A percentile compares a stretch with the other conserved stretches of the same genome.
phyloP scores from a whole-genome alignment of 208 protist species.

The Acanthamoeba royreba region DNA sequence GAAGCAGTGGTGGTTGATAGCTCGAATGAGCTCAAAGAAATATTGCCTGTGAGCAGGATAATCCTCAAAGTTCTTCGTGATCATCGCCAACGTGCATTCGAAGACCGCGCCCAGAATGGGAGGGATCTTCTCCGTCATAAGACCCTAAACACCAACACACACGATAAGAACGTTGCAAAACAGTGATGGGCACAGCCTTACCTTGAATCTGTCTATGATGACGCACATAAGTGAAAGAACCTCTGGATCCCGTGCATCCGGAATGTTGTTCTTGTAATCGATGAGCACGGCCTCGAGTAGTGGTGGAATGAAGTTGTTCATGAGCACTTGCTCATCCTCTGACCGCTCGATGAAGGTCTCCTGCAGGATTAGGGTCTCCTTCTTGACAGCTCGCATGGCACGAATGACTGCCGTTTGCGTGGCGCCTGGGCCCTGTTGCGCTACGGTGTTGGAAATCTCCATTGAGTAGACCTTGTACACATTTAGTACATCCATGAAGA shows the following conservation, averaged over 20 bases:
- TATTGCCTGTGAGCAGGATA: constrained; percentile 96
- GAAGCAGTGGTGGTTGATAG: constrained; percentile 87
- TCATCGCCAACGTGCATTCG: constrained; percentile 96
- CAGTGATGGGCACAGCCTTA: neutral
- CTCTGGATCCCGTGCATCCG: constrained; percentile 90
- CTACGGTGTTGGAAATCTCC: constrained; percentile 77
- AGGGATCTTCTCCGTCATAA: constrained; percentile 85
- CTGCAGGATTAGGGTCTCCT: constrained; percentile 93
- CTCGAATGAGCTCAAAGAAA: constrained; percentile 95
- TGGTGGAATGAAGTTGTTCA: constrained; percentile 89
- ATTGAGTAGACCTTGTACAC: constrained; percentile 92
- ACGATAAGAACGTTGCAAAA: neutral
- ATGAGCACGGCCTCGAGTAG: constrained; percentile 93
- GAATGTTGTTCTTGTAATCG: constrained; percentile 91
- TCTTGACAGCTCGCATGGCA: constrained; percentile 91
- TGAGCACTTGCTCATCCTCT: constrained; percentile 80
- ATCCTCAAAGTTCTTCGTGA: constrained; percentile 93
- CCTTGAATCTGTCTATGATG: constrained; percentile 88
- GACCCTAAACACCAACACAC: constrained; percentile 30
- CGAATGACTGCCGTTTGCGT: constrained; percentile 60
- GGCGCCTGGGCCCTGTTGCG: neutral
- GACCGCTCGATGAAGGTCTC: constrained; percentile 91
- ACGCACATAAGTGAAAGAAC: constrained; percentile 90
- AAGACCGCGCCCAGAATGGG: constrained; percentile 95
- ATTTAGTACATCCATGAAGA: constrained; percentile 91